These are phyloP conservation scores for Cerrena zonata DNA, from an alignment of 1,284 basidiomycete species.

Conservation along the genomic window DNA sequence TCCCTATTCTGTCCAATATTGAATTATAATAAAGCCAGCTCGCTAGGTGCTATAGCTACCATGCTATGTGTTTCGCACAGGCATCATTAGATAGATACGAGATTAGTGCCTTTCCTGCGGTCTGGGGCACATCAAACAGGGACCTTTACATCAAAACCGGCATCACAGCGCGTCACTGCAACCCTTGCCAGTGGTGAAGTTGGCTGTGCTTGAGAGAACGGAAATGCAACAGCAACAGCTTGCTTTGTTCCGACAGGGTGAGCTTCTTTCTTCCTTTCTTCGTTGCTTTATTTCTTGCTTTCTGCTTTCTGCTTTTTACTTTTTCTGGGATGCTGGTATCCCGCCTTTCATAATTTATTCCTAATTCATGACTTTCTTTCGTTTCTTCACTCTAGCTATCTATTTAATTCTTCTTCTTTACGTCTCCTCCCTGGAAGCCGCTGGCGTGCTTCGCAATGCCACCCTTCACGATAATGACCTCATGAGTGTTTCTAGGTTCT, in stretches of 20 bases:
- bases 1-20: too few relatives aligned
- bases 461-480: constrained; percentile 16
- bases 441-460: constrained; percentile 17
- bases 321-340: constrained; percentile 24
- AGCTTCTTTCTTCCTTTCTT: neutral
- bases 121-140: too few relatives aligned
- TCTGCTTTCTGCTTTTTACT: constrained; percentile 9
- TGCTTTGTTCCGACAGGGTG: neutral
- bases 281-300: constrained; percentile 3
- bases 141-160: neutral
- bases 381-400: constrained; percentile 6
- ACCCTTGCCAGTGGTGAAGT: neutral
- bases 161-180: neutral
- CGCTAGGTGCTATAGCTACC: too few relatives aligned
- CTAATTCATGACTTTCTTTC: constrained; percentile 8
- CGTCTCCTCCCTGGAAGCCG: constrained; percentile 9
- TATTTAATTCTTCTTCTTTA: neutral
- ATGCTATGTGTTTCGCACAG: too few relatives aligned
- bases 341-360: neutral
- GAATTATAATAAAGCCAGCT: too few relatives aligned
- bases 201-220: neutral
- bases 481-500: constrained; percentile 12
- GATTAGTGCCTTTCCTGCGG: too few relatives aligned
- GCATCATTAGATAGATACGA: too few relatives aligned
- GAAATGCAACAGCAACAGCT: neutral